These are phyloP conservation scores for Monilinia fructicola DNA, from an alignment of 2,329 filamentous ascomycete genomes.

Conservation along the genomic window DNA sequence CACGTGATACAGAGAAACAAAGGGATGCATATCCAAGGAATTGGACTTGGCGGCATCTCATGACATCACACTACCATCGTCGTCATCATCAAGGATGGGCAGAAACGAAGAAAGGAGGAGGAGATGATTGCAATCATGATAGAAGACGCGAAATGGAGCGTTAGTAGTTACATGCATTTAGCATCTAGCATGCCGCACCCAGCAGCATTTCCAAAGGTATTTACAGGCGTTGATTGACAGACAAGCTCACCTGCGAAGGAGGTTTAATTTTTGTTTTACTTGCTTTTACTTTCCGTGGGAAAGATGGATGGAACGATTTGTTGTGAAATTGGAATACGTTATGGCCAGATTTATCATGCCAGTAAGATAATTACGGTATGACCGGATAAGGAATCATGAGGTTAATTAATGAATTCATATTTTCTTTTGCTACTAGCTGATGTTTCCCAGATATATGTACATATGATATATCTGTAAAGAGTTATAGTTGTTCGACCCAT, in stretches of 20 bases:
- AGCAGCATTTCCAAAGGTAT: neutral
- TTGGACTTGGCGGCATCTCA: neutral
- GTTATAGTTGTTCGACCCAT: neutral
- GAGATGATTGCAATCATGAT: neutral
- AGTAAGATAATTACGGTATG: neutral
- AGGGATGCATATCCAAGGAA: neutral
- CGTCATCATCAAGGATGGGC: neutral
- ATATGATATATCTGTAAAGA: neutral
- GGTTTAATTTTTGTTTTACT: neutral
- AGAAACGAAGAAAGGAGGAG: neutral
- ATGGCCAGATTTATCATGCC: neutral
- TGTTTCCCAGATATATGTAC: neutral
- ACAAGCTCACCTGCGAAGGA: slow-evolving; percentile 7
- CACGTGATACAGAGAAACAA: neutral
- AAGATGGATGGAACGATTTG: neutral
- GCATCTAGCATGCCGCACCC: neutral
- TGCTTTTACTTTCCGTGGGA: neutral
- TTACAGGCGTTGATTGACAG: neutral
- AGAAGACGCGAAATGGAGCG: neutral
- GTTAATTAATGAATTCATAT: neutral
- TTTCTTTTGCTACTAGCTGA: neutral
- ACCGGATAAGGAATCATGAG: neutral
- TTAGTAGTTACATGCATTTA: neutral
- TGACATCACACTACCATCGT: neutral
- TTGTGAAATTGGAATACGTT: neutral